A percentile compares a stretch with the other conserved stretches of the same genome.
Conservation (phyloP, 2,329 filamentous ascomycete species). For the Fusarium austroafricanum region DNA sequence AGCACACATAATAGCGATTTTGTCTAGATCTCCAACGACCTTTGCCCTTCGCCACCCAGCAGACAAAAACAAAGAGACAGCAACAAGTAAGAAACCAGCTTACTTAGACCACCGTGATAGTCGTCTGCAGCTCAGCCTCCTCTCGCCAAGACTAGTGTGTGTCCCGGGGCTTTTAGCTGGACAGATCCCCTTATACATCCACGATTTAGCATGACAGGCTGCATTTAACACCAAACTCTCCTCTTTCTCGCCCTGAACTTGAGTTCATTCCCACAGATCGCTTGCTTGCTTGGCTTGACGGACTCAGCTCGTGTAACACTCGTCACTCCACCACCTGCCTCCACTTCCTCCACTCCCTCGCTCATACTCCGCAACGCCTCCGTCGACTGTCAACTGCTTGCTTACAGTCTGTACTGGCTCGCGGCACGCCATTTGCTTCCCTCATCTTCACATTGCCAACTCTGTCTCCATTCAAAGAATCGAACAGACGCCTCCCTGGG, state of each 20-base stretch:
- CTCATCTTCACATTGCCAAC: conserved; percentile 32
- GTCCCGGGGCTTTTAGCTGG: conserved; percentile 30
- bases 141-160: conserved; percentile 32
- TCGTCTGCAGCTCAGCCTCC: conserved; percentile 38
- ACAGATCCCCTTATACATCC: conserved; percentile 16
- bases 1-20: conserved; percentile 32
- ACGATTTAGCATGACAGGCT: conserved; percentile 19
- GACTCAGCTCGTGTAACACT: conserved; percentile 40
- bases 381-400: conserved; percentile 29
- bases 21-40: conserved; percentile 28
- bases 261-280: conserved; percentile 7
- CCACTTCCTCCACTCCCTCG: conserved; percentile 35
- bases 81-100: conserved; percentile 17
- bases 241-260: conserved; percentile 15
- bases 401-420: background rate
- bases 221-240: conserved; percentile 36
- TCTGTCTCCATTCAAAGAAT: conserved; percentile 22
- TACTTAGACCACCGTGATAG: conserved; percentile 7
- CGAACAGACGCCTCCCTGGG: conserved; percentile 27
- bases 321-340: conserved; percentile 33
- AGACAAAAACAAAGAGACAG: conserved; percentile 22
- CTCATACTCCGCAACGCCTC: conserved; percentile 26
- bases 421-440: conserved; percentile 6
- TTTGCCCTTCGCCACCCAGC: conserved; percentile 27
- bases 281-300: conserved; percentile 16